These are phyloP conservation scores for Aspergillus felis DNA, from an alignment of 2,329 filamentous ascomycete species.

Conservation along the genomic window DNA sequence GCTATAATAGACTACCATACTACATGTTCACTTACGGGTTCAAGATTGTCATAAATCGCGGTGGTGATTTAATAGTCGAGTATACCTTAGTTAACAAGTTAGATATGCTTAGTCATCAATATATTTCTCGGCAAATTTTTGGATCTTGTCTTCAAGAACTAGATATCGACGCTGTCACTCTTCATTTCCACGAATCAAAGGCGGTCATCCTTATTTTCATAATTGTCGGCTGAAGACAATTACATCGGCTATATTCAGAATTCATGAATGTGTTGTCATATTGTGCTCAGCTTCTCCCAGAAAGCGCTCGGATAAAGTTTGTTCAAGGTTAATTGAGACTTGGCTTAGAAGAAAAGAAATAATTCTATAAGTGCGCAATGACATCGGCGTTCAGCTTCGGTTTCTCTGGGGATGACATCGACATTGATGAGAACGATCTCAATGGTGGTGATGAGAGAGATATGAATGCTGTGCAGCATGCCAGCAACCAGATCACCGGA, in stretches of 20 bases:
- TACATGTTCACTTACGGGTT: not conserved
- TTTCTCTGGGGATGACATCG: conserved; percentile 58
- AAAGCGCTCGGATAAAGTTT: not conserved
- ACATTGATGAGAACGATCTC: conserved; percentile 39
- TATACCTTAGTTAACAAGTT: not conserved
- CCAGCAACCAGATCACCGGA: conserved; percentile 22
- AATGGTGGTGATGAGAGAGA: conserved; percentile 16
- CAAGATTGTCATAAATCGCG: not conserved
- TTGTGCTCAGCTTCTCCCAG: not conserved
- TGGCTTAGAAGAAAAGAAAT: not conserved
- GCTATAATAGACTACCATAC: not conserved
- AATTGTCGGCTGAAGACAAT: too few species aligned
- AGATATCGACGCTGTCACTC: not conserved
- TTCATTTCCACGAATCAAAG: not conserved
- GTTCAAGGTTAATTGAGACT: not conserved
- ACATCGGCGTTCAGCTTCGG: conserved; percentile 51
- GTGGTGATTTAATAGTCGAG: not conserved
- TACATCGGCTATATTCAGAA: not conserved
- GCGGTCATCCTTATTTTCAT: not conserved
- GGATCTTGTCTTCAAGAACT: not conserved
- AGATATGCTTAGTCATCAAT: not conserved
- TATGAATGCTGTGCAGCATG: conserved; percentile 4
- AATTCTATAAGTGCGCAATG: conserved; percentile 16
- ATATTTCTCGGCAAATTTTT: not conserved
- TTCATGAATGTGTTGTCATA: not conserved